Evolutionary conservation across 2,329 filamentous ascomycete species (phyloP), one percentile per base, ranked within the genome.

Genomic region (Penicillium psychrosexuale): DNA sequence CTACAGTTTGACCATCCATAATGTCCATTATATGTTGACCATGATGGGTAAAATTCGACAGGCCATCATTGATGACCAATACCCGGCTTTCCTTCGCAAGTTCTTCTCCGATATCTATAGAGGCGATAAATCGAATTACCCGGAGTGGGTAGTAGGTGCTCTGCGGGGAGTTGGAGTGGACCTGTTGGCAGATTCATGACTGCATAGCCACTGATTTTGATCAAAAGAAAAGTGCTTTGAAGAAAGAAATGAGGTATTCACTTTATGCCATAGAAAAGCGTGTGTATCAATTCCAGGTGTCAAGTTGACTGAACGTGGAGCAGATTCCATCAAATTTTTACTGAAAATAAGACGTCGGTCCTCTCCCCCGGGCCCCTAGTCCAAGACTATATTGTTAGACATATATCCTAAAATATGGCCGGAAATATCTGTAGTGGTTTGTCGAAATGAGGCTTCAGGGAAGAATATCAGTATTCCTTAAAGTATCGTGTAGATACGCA

Each of bases 21-120:
- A 99, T 69, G 90, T 99, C 27, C 91, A 91, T 77, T 96, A 96
- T 69, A 85, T 96, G 70, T 80, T 99, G 51, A 82, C 88, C 57
- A 77, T 99, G 64, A 97, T 97, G 91, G 78, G 81, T 19, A 78
- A 83, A 57, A 83, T 85, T 12, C 82, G 93, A 56, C 80, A 89
- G 59, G 86, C 94, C 15, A 91, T 97, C 59, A 76, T 96, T 8
- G 87, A 87, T 58, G 91, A 96, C 69, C 75, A 79, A 48, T 97
- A 88, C 71, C 92, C 94, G 1, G 82, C 78, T 2, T 96, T 94
- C 66, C 70, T 97, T 58, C 85, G 78, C 62, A 75, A 82, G 33
- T 97, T 96, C 76, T 99, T 99, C 74, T 78, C 72, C 2, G 82
- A 84, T 55, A 75, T 91, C 56, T 92, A 97, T 71, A 69, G 52